Conservation (phyloP, 2,329 filamentous ascomycete species). For the Thelonectria blattea region DNA sequence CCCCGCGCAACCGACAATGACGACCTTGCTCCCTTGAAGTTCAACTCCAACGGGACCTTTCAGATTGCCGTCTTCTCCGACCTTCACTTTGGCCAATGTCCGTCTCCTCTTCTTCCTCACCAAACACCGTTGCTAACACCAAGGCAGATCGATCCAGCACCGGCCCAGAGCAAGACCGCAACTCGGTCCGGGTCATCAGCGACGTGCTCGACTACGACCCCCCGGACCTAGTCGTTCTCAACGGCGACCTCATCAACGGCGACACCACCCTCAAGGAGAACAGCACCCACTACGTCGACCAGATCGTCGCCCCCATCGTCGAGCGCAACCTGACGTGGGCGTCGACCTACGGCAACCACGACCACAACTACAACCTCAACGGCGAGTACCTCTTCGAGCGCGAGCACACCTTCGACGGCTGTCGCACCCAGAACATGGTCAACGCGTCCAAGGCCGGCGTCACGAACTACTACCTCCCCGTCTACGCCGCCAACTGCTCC, state of each 20-base stretch:
- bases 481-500: conserved; percentile 44
- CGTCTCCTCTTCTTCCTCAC: not conserved
- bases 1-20: conserved; percentile 20
- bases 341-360: conserved; percentile 73
- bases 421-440: conserved; percentile 36
- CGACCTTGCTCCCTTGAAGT: conserved; percentile 25
- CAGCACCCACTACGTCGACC: conserved; percentile 59
- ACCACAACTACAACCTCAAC: conserved; percentile 58
- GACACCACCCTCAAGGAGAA: conserved; percentile 63
- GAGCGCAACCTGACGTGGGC: conserved; percentile 63
- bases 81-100: conserved; percentile 35
- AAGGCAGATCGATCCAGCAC: conserved; percentile 21
- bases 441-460: conserved; percentile 36
- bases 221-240: conserved; percentile 67
- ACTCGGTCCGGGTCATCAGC: conserved; percentile 44
- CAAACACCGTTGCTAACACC: not conserved
- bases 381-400: conserved; percentile 29
- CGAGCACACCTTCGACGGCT: conserved; percentile 32
- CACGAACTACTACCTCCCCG: conserved; percentile 53
- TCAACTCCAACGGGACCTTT: conserved; percentile 29
- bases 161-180: conserved; percentile 46
- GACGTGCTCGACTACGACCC: conserved; percentile 41
- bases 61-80: conserved; percentile 35
- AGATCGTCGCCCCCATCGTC: conserved; percentile 62
- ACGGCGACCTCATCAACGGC: conserved; percentile 73